Base-by-base conservation (phyloP, 1,284 basidiomycete genomes). In the Papiliotrema laurentii region DNA sequence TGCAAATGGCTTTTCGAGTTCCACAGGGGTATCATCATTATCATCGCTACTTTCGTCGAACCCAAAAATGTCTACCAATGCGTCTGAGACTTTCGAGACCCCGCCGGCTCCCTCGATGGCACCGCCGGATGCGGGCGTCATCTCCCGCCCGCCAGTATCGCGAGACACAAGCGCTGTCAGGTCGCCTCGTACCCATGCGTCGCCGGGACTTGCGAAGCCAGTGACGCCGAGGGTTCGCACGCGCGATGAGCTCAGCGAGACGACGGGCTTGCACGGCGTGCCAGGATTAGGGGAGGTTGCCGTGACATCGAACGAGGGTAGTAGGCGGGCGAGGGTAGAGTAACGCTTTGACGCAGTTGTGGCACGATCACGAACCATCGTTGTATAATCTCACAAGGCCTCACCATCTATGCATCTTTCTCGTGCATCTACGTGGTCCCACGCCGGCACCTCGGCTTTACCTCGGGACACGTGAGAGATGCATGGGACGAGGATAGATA, bases 161-260 rank as follows among this genome's bases (percentile, higher is more conserved):
- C 43, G 24, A 16, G 26, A 36, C 16, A 25, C 18, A 22, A 45
- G 31, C 33, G 7, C 31, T 3, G 22, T 36, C 24, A n/a, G 35
- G 27, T 53, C 52, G 19, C 48, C 51, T 10, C n/a, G 42, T 31
- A 45, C 26, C 25, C 4, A 30, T 7, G 46, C 9, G 16, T 49
- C 47, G 25, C 59, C 59, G 2, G 60, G 55, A 5, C 22, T 51
- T 7, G 54, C 60, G 9, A 60, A 58, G 33, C 54, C 57, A 9
- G 56, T 70, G 11, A 68, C 64, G 10, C 68, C 68, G 3, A 51
- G 60, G 14, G 59, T 70, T 10, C 39, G 68, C 24, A 64, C 61
- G 5, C 47, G 63, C 3, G 64, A 64, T 19, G 68, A 70, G 49
- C 54, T 61, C 24, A 60, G 57, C 30, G 56, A 63, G 28, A 16